Evolutionary conservation across 257 asterid species (phyloP).

Genomic region (Lycium ferocissimum): DNA sequence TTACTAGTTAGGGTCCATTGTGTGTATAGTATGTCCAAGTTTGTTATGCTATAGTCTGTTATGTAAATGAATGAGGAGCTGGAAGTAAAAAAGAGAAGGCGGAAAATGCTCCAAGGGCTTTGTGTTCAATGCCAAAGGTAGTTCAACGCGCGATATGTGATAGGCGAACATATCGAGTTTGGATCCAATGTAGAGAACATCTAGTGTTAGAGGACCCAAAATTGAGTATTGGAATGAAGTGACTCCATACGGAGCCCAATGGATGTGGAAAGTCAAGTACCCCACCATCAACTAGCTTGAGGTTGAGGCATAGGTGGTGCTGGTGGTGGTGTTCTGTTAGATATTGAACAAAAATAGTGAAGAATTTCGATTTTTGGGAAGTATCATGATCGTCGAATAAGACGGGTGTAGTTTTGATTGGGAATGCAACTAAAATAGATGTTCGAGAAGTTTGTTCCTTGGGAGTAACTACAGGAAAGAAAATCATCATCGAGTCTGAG

Average conservation of each 20-base stretch:
- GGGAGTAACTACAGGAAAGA: not conserved
- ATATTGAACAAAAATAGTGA: not conserved
- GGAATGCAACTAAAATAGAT: not conserved
- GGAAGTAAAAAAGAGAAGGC: not conserved
- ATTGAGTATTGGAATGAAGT: not conserved
- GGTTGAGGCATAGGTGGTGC: not conserved
- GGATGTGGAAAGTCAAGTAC: not conserved
- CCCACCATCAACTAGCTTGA: not conserved
- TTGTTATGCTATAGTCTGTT: not conserved
- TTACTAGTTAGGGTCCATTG: not conserved
- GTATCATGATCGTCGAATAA: no score
- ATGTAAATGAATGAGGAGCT: not conserved
- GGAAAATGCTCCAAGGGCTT: not conserved
- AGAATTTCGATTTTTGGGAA: no score
- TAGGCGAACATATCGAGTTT: not conserved
- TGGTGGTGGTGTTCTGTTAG: not conserved
- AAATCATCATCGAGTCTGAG: not conserved
- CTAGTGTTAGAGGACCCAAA: not conserved
- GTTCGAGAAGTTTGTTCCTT: not conserved
- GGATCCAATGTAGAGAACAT: not conserved
- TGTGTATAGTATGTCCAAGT: not conserved
- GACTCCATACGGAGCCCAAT: not conserved
- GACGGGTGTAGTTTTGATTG: not conserved
- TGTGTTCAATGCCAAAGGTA: conserved; percentile 17
- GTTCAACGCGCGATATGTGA: not conserved